Evolutionary conservation across 192 early-diverging fungal species (phyloP).

Genomic region (Backusella australiensis): DNA sequence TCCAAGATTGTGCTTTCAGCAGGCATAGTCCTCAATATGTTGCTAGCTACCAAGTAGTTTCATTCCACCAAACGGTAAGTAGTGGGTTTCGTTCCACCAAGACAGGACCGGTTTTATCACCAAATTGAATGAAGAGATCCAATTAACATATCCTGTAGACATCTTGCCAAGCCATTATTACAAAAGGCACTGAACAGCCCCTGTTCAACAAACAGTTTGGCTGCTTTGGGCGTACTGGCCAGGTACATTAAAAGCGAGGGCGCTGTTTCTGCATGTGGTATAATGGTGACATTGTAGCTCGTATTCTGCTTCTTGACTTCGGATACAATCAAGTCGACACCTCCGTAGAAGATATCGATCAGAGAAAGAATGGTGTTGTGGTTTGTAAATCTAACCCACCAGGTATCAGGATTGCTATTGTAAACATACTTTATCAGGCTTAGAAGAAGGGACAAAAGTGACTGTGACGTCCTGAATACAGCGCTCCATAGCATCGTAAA

Average conservation of each 20-base stretch:
- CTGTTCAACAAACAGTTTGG: slow-evolving; percentile 27
- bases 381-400: slow-evolving; percentile 33
- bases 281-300: slow-evolving; percentile 9
- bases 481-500: background rate
- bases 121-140: slow-evolving; percentile 28
- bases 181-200: background rate
- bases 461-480: slow-evolving; percentile 41
- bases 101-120: slow-evolving; percentile 16
- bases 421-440: slow-evolving; percentile 37
- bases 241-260: slow-evolving; percentile 40
- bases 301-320: too few relatives aligned
- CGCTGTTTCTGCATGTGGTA: slow-evolving; percentile 42
- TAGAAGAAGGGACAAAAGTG: slow-evolving; percentile 35
- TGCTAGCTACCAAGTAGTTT: slow-evolving; percentile 39
- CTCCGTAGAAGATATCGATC: slow-evolving; percentile 30
- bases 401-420: slow-evolving; percentile 33
- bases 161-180: too few relatives aligned
- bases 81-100: slow-evolving; percentile 30
- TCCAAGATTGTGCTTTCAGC: slow-evolving; percentile 33
- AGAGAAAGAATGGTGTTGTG: slow-evolving; percentile 37
- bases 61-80: slow-evolving; percentile 45
- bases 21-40: slow-evolving; percentile 34
- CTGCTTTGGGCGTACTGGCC: slow-evolving; percentile 40
- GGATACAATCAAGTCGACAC: slow-evolving; percentile 32
- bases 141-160: slow-evolving; percentile 37